Evolutionary conservation across 192 early-diverging fungal genomes (phyloP).

Genomic region (Backusella australiensis): DNA sequence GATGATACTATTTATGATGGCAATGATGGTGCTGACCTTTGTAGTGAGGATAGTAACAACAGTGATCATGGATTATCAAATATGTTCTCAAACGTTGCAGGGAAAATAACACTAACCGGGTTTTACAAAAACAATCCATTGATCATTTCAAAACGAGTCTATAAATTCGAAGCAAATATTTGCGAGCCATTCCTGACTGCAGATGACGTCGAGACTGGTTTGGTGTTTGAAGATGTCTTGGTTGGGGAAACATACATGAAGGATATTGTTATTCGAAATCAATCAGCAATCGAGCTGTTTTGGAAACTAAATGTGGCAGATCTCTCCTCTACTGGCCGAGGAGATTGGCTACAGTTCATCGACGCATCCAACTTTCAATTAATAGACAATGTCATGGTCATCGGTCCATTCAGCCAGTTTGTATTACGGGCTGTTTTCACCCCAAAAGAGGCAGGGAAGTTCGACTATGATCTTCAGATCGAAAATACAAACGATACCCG

Average conservation of each 20-base stretch:
- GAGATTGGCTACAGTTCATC: constrained; percentile 64
- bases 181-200: constrained; percentile 89
- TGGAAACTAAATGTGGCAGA: constrained; percentile 80
- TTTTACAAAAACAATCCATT: constrained; percentile 42
- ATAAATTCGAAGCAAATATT: constrained; percentile 73
- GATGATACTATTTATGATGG: constrained; percentile 38
- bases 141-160: constrained; percentile 24
- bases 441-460: constrained; percentile 87
- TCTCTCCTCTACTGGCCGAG: constrained; percentile 46
- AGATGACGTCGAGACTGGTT: constrained; percentile 86
- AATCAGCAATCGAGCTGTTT: constrained; percentile 86
- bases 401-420: constrained; percentile 65
- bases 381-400: constrained; percentile 46
- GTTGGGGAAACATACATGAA: constrained; percentile 85
- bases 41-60: neutral
- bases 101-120: neutral
- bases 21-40: neutral
- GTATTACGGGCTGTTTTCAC: constrained; percentile 81
- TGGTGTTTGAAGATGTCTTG: constrained; percentile 93
- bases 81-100: neutral
- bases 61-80: neutral
- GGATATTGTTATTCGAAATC: constrained; percentile 85
- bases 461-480: constrained; percentile 81
- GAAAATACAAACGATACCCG: constrained; percentile 87
- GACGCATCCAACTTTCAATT: constrained; percentile 68